phyloP scores from a whole-genome alignment of 495 filamentous ascomycete genomes.

The Acidiella bohemica region DNA sequence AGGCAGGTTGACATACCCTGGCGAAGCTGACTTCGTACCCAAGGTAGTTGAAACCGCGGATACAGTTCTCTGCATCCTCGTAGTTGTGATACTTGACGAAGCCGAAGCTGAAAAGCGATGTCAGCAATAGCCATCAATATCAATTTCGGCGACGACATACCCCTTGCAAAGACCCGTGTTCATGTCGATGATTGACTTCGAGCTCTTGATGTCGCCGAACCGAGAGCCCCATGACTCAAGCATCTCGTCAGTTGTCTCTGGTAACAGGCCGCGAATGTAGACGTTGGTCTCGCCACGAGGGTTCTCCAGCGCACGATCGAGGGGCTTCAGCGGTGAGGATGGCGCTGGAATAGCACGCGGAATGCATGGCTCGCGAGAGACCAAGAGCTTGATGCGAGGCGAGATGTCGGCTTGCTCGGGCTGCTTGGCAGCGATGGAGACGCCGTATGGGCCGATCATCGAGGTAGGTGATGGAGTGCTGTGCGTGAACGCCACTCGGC shows the following conservation, averaged over 20 bases:
- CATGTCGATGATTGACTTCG: slow-evolving; percentile 93
- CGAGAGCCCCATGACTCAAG: slow-evolving; percentile 66
- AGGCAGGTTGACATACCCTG: slow-evolving; percentile 56
- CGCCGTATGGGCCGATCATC: slow-evolving; percentile 30
- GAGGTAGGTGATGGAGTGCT: slow-evolving; percentile 50
- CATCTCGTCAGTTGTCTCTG: slow-evolving; percentile 86
- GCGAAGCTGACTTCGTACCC: slow-evolving; percentile 97
- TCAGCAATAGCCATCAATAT: slow-evolving; percentile 20
- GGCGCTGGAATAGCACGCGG: slow-evolving; percentile 80
- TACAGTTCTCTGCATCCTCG: slow-evolving; percentile 83
- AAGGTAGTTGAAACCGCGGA: slow-evolving; percentile 83
- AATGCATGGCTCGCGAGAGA: slow-evolving; percentile 64
- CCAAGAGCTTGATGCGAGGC: slow-evolving; percentile 51
- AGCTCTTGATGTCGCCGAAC: slow-evolving; percentile 82
- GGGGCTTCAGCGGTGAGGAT: slow-evolving; percentile 55
- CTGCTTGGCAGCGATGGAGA: slow-evolving; percentile 37
- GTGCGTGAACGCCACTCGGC: slow-evolving; percentile 30
- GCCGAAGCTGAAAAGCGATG: slow-evolving; percentile 53
- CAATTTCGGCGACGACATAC: slow-evolving; percentile 40
- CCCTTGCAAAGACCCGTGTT: slow-evolving; percentile 88
- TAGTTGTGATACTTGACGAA: slow-evolving; percentile 88
- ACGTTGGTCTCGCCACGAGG: slow-evolving; percentile 81
- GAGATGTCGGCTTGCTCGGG: slow-evolving; percentile 38
- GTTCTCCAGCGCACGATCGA: slow-evolving; percentile 86
- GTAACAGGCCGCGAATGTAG: slow-evolving; percentile 89